Percentiles rank a stretch among this genome's conserved stretches.
phyloP scores from a whole-genome alignment of 345 rosid species.

The thale cress (Arabidopsis thaliana) region DNA sequence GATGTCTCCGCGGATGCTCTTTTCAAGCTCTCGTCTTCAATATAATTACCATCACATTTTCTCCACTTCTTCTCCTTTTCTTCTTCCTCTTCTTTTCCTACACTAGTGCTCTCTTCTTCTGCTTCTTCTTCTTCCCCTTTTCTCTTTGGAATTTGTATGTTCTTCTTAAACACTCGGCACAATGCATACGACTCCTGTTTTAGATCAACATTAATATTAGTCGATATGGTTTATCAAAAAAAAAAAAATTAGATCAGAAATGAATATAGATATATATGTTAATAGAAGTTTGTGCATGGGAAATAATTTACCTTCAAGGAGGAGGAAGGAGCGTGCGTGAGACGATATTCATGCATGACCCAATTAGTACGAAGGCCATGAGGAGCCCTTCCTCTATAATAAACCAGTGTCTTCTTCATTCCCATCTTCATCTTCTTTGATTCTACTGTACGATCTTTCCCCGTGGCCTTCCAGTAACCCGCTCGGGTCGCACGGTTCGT shows the following conservation, averaged over 20 bases:
- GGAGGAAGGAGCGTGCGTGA: slow-evolving; percentile 49
- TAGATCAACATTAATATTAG: no score
- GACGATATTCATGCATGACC: slow-evolving; percentile 87
- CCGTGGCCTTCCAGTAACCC: slow-evolving; percentile 87
- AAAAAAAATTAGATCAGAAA: no score
- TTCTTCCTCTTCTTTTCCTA: slow-evolving; percentile 29
- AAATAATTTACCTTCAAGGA: slow-evolving; percentile 32
- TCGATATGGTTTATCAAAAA: neutral
- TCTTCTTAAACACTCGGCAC: slow-evolving; percentile 78
- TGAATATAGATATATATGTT: neutral
- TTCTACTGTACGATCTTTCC: slow-evolving; percentile 62
- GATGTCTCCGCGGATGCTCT: slow-evolving; percentile 60
- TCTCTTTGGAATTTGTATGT: slow-evolving; percentile 54
- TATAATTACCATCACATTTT: slow-evolving; percentile 13
- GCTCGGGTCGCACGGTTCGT: slow-evolving; percentile 74
- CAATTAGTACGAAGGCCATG: slow-evolving; percentile 72
- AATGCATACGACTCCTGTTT: slow-evolving; percentile 74
- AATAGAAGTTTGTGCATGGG: neutral
- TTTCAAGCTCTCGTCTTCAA: slow-evolving; percentile 36
- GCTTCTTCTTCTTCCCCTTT: slow-evolving; percentile 30
- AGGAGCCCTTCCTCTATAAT: slow-evolving; percentile 74
- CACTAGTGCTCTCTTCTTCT: slow-evolving; percentile 30
- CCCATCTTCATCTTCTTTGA: slow-evolving; percentile 61
- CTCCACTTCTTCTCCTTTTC: slow-evolving; percentile 48
- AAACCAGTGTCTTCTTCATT: slow-evolving; percentile 83